Conservation (phyloP, 2,329 filamentous ascomycete genomes). For the Cercospora nicotianae region DNA sequence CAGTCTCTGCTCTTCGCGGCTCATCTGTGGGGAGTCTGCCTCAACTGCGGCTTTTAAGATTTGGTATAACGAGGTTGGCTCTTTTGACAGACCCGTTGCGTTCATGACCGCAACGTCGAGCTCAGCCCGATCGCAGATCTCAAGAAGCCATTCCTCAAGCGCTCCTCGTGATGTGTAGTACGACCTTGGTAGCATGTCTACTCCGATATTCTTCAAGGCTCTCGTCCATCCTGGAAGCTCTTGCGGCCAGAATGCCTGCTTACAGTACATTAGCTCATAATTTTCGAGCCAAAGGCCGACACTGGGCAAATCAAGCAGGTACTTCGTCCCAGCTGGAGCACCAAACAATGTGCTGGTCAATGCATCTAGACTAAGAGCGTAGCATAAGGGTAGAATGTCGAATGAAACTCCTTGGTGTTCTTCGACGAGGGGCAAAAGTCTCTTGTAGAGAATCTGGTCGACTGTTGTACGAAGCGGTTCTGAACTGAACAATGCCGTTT, state of each 20-base stretch:
- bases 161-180: background rate
- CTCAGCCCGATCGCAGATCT: background rate
- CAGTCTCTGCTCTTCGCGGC: background rate
- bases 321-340: background rate
- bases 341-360: background rate
- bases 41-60: background rate
- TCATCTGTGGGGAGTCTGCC: background rate
- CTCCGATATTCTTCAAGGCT: background rate
- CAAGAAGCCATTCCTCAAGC: background rate
- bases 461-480: background rate
- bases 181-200: background rate
- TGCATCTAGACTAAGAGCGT: background rate
- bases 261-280: background rate
- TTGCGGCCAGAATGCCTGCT: background rate
- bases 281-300: background rate
- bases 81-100: background rate
- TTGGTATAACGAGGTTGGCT: background rate
- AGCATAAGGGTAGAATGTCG: background rate
- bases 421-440: background rate
- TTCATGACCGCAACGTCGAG: background rate
- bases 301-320: background rate
- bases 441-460: background rate
- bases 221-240: background rate
- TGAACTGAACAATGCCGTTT: background rate
- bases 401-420: background rate